A percentile compares a stretch with the other conserved stretches of the same genome.
phyloP scores from a whole-genome alignment of 1,139 yeast genomes.

The Nakaseomyces delphensis region DNA sequence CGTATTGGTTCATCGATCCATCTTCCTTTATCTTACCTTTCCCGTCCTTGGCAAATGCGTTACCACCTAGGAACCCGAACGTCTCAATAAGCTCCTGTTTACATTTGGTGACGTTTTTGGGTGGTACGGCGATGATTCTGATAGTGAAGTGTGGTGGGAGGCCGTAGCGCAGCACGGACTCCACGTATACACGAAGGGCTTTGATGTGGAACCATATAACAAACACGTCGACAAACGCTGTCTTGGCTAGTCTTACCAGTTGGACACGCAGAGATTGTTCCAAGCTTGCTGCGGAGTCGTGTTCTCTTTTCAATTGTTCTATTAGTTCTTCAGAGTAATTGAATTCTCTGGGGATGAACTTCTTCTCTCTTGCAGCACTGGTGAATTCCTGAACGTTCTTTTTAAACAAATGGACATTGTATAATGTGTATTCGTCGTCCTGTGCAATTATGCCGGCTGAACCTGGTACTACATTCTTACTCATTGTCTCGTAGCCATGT shows the following conservation, averaged over 20 bases:
- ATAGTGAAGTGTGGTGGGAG: slow-evolving; percentile 87
- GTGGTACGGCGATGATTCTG: slow-evolving; percentile 35
- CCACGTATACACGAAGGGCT: slow-evolving; percentile 51
- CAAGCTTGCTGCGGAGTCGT: slow-evolving; percentile 60
- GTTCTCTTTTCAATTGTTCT: slow-evolving; percentile 67
- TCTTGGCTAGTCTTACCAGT: slow-evolving; percentile 68
- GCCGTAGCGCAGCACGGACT: slow-evolving; percentile 83
- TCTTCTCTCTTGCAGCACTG: slow-evolving; percentile 67
- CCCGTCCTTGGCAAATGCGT: slow-evolving; percentile 59
- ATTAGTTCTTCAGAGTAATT: slow-evolving; percentile 73
- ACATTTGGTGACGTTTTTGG: slow-evolving; percentile 44
- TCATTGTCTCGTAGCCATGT: slow-evolving; percentile 62
- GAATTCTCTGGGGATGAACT: slow-evolving; percentile 92
- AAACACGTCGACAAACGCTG: slow-evolving; percentile 80
- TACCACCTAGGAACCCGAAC: slow-evolving; percentile 87
- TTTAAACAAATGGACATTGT: slow-evolving; percentile 75
- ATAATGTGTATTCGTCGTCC: slow-evolving; percentile 68
- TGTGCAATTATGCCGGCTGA: slow-evolving; percentile 61
- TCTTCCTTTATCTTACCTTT: slow-evolving; percentile 53
- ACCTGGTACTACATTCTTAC: slow-evolving; percentile 84
- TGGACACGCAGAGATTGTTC: slow-evolving; percentile 74
- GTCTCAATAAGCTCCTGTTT: slow-evolving; percentile 60
- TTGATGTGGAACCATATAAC: slow-evolving; percentile 87
- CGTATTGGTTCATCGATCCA: slow-evolving; percentile 69
- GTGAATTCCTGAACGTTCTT: slow-evolving; percentile 66